Evolutionary conservation across 257 asterid genomes (phyloP), one percentile per base, ranked within the genome.

Genomic region (Lycium ferocissimum): DNA sequence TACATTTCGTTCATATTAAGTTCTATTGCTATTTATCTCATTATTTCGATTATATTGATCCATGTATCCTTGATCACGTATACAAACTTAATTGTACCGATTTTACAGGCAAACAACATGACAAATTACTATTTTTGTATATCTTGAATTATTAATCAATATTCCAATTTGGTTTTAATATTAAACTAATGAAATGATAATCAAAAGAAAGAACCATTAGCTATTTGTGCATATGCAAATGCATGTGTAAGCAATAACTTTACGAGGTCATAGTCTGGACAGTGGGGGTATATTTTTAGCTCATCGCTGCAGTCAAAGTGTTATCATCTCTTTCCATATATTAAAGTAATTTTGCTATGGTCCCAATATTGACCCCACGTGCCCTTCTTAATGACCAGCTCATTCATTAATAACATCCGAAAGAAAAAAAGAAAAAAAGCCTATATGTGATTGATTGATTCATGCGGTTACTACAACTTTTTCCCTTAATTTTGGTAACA

Each of bases 351-450:
- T 76, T 43, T 75, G 4, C 20, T 66, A 37, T 86, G 62, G 59
- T 43, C 70, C 81, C 81, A 75, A 86, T 65, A 85, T 86, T 66
- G 15, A 47, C 38, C 63, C 84, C 86, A 78, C 86, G 84, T 86
- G 86, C 67, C 71, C 79, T 75, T 12, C 75, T 66, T 83, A 51
- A 14, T 35, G 18, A 43, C 71, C 82, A 56, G 76, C 81, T 43
- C 65, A 5, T 11, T 5, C 76, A 51, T 18, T 56, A 45, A 63
- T 54, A 22, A 33, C 20, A 6, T 2, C 58, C 33, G 33, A 26
- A 26, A 79, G 22, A 6, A 7, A 56, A 6, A 56, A 1, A 15
- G 2, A 69, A 38, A n/a, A 7, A 69, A 1, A 63, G 33, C 33
- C 33, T 26, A 26, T 65, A 35, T 54, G 35, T 37, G 54, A 84